Conservation (phyloP, 257 asterid species). For the Nicotiana undulata region DNA sequence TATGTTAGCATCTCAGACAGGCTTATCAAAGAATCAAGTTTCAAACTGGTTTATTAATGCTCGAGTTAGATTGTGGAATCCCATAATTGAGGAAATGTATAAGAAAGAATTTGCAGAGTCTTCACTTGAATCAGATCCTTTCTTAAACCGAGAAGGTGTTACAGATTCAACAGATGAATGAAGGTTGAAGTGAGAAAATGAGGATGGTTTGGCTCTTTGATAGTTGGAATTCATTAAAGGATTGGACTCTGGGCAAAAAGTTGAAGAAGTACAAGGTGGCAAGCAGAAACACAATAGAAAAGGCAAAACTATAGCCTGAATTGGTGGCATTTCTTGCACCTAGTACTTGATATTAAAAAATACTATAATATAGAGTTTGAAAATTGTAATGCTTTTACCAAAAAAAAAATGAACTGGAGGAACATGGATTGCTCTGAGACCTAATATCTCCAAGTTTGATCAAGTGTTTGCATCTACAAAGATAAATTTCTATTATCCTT, state of each 20-base stretch:
- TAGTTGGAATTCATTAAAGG: background rate
- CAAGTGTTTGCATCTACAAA: too few species aligned
- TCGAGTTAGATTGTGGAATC: constrained; percentile 89
- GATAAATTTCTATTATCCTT: too few species aligned
- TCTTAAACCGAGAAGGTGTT: constrained; percentile 37
- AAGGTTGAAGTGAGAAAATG: background rate
- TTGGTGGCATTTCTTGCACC: background rate
- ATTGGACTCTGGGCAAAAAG: background rate
- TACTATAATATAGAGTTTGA: background rate
- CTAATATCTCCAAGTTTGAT: too few species aligned
- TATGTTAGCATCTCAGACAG: constrained; percentile 80
- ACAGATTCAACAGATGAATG: constrained; percentile 53
- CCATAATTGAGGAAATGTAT: constrained; percentile 93
- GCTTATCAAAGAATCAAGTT: constrained; percentile 89
- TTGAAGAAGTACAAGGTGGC: constrained; percentile 2
- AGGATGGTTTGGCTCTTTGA: background rate
- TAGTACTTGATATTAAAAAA: background rate
- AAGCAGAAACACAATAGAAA: background rate
- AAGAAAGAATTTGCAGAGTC: constrained; percentile 71
- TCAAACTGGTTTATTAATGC: constrained; percentile 92
- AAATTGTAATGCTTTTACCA: background rate
- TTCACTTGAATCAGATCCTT: constrained; percentile 52
- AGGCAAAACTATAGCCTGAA: background rate
- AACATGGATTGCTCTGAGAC: too few species aligned
- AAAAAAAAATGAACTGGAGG: too few species aligned